A percentile compares a stretch with the other conserved stretches of the same genome.
phyloP scores from a whole-genome alignment of 192 early-diverging fungal genomes.

The Mortierella hygrophila region DNA sequence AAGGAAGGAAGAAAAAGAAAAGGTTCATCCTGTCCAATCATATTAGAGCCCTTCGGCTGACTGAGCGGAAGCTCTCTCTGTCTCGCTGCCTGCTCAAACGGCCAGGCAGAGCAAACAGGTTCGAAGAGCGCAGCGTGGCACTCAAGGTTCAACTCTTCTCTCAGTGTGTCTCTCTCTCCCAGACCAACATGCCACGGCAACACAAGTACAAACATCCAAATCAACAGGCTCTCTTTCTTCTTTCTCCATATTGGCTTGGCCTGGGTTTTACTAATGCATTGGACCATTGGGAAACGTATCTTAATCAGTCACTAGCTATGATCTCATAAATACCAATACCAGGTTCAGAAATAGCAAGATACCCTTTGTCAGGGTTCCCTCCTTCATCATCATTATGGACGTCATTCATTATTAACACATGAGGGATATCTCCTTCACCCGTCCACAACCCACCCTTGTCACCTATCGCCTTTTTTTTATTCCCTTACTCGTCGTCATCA shows the following conservation, averaged over 20 bases:
- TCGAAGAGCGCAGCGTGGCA: neutral
- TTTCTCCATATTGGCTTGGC: neutral
- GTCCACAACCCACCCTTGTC: too few species aligned
- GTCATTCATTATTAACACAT: too few species aligned
- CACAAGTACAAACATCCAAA: neutral
- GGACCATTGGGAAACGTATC: neutral
- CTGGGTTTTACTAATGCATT: neutral
- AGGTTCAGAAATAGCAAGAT: too few species aligned
- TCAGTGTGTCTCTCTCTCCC: neutral
- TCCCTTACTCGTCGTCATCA: neutral
- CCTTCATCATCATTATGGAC: too few species aligned
- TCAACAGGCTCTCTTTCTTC: neutral
- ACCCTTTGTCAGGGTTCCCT: too few species aligned
- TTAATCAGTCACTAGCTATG: neutral
- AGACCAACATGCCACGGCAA: neutral
- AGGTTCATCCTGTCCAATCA: neutral
- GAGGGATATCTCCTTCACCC: too few species aligned
- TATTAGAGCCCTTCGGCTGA: neutral
- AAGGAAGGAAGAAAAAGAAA: neutral
- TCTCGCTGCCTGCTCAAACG: neutral
- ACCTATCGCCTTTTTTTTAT: too few species aligned
- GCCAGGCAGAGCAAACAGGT: neutral
- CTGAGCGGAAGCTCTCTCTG: neutral
- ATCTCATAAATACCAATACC: neutral
- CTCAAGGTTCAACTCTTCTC: neutral